Conservation (phyloP, 805 yeast genomes). For the Torulaspora gathmanii region DNA sequence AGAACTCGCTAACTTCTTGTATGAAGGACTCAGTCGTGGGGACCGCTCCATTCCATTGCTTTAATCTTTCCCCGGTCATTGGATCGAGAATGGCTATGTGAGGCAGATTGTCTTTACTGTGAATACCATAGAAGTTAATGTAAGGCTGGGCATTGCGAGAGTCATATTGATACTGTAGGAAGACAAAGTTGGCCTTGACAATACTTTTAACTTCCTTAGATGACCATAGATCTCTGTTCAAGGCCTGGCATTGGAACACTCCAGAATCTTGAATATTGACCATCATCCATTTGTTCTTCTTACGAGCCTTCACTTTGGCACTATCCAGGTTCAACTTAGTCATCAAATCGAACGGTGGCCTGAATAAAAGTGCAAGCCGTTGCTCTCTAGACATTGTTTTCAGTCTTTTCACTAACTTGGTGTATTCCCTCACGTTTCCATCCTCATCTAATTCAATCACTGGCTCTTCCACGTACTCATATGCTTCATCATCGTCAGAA, state of each 20-base stretch:
- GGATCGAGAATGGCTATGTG: conserved; percentile 93
- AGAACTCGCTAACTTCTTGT: conserved; percentile 64
- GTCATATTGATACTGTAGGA: conserved; percentile 79
- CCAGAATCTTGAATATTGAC: conserved; percentile 82
- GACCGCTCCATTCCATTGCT: conserved; percentile 63
- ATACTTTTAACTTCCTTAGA: conserved; percentile 55
- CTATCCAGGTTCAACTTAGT: conserved; percentile 59
- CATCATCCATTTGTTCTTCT: conserved; percentile 70
- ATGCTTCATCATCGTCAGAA: conserved; percentile 38
- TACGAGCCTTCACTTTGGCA: conserved; percentile 63
- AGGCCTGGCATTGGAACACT: conserved; percentile 81
- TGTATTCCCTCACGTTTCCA: conserved; percentile 36
- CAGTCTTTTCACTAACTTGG: conserved; percentile 28
- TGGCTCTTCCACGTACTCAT: conserved; percentile 34
- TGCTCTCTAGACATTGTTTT: conserved; percentile 35
- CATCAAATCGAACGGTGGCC: conserved; percentile 93
- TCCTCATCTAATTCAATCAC: conserved; percentile 35
- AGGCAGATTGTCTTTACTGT: conserved; percentile 51
- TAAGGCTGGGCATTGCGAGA: conserved; percentile 71
- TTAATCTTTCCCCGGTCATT: conserved; percentile 86
- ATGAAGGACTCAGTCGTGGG: conserved; percentile 60
- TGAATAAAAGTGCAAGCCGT: conserved; percentile 73
- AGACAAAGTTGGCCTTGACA: conserved; percentile 66
- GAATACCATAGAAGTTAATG: conserved; percentile 64
- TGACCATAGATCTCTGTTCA: conserved; percentile 94